Conservation (phyloP, 768 basidiomycete species). For the Tulasnella sp. region DNA sequence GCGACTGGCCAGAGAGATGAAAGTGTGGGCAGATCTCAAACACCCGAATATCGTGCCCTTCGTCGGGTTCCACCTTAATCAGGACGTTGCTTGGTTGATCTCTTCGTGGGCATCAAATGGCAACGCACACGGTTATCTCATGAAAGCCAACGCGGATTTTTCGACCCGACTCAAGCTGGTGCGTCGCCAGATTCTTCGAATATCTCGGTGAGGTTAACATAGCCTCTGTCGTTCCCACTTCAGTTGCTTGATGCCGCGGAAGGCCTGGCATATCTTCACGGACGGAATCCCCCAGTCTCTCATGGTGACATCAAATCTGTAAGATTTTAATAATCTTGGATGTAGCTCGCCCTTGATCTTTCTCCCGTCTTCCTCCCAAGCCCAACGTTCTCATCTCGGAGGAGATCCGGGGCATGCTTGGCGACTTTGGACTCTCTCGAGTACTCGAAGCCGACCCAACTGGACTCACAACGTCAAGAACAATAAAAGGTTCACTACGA, state of each 20-base stretch:
- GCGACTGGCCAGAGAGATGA: neutral
- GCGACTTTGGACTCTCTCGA: slow-evolving; percentile 21
- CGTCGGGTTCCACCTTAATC: neutral
- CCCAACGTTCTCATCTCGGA: slow-evolving; percentile 10
- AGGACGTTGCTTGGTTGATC: neutral
- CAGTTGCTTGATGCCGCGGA: slow-evolving; percentile 29
- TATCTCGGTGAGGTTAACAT: neutral
- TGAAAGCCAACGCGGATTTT: neutral
- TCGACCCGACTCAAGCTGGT: neutral
- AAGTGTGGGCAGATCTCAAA: neutral
- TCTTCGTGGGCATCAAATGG: neutral
- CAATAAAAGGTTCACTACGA: slow-evolving; percentile 6
- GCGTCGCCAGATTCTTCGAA: neutral
- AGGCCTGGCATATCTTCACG: slow-evolving; percentile 31
- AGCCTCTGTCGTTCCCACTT: neutral
- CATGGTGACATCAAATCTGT: slow-evolving; percentile 33
- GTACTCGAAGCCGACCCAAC: neutral
- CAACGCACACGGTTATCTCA: neutral
- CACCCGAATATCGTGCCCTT: neutral
- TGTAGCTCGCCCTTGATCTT: neutral
- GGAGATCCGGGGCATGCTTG: neutral
- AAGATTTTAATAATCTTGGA: neutral
- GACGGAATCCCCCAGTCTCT: slow-evolving; percentile 24
- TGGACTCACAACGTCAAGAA: slow-evolving; percentile 17
- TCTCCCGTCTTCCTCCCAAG: neutral